Evolutionary conservation across 2,329 filamentous ascomycete species (phyloP), one percentile per base, ranked within the genome.

Genomic region (Fusarium sp.): DNA sequence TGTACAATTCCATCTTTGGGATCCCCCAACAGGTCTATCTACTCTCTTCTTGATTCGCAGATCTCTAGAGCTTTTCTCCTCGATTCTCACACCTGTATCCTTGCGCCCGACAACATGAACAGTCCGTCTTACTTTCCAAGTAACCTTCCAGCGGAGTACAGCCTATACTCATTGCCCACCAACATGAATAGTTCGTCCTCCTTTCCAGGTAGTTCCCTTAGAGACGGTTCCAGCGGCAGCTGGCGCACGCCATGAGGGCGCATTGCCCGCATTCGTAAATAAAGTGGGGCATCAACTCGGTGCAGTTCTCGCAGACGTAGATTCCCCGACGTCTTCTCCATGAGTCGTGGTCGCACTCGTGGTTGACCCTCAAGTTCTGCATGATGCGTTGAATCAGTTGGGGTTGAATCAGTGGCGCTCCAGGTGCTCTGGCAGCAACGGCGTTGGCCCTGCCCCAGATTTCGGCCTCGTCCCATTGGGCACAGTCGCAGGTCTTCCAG

Each of bases 201-300:
- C 23, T 23, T 23, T 23, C 23, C 23, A 5, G 23, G 23, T 23
- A 23, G 23, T 23, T 23, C 23, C 23, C 23, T 23, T 23, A 23
- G 4, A 23, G 23, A 23, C 23, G 23, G 23, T 23, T 23, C 23
- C 23, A 23, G 23, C 23, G 23, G 23, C 23, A 23, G 23, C 23
- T 23, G 23, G 23, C 23, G 58, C 86, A 89, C 18, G 80, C 83
- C 71, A 79, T 75, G 4, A 86, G 72, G 5, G 74, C 74, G 61
- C 87, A 89, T 51, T 81, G 77, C 0, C 39, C 50, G 64, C 87
- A 87, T 60, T 86, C 81, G 31, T 80, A 84, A 12, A 88, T 86
- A 64, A 78, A 89, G 0, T 65, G 0, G 0, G 74, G 78, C 44
- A 87, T 73, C 2, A 30, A 12, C n/a, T 83, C 46, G 8, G 68